phyloP scores from a whole-genome alignment of 306 rosid genomes.

The Quercus aquifolioides region DNA sequence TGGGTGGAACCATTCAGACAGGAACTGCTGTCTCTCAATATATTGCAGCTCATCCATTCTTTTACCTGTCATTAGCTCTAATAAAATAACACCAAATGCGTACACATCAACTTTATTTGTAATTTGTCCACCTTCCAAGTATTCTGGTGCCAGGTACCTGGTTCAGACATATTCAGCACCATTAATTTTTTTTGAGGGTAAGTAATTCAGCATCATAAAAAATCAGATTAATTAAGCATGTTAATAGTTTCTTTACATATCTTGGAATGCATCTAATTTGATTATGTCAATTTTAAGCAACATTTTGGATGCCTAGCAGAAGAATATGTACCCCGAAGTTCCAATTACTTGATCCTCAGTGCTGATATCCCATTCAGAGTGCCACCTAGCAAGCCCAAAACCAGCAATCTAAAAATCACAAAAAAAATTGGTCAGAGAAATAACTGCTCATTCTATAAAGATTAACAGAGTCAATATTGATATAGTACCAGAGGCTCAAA shows the following conservation, averaged over 20 bases:
- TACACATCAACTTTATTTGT: constrained; percentile 85
- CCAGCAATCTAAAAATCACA: constrained; percentile 66
- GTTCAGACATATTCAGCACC: constrained; percentile 20
- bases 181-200: background rate
- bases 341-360: constrained; percentile 60
- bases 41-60: constrained; percentile 61
- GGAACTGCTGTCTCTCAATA: constrained; percentile 40
- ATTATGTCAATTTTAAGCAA: background rate
- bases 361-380: constrained; percentile 64
- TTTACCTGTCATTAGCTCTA: constrained; percentile 74
- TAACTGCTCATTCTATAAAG: background rate
- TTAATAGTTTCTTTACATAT: background rate
- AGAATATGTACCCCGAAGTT: constrained; percentile 61
- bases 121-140: constrained; percentile 63
- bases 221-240: background rate
- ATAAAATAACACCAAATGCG: constrained; percentile 78
- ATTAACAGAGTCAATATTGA: background rate
- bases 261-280: background rate
- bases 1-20: constrained; percentile 60
- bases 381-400: constrained; percentile 95
- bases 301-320: background rate
- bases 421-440: background rate
- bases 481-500: constrained; percentile 77
- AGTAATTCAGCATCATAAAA: background rate
- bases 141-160: constrained; percentile 95